Conservation (phyloP, 768 basidiomycete species). For the Phlebiopsis flavidoalba region DNA sequence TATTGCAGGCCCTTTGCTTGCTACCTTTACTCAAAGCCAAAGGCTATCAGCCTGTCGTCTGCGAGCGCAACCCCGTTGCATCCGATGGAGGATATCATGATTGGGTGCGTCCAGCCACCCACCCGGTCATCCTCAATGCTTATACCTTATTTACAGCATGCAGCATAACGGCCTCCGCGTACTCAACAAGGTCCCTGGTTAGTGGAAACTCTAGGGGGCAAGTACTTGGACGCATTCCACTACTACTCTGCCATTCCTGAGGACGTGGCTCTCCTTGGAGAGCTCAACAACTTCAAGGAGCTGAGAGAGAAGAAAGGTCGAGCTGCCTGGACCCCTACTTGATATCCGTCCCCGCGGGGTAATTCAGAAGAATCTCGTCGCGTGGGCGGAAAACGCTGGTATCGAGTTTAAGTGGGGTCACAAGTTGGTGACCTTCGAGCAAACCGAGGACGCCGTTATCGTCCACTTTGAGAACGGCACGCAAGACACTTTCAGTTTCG, state of each 20-base stretch:
- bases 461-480: constrained; percentile 33
- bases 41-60: constrained; percentile 6
- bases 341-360: constrained; percentile 23
- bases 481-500: constrained; percentile 31
- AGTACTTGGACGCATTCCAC: neutral
- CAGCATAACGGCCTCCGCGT: constrained; percentile 5
- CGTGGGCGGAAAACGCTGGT: constrained; percentile 26
- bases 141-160: neutral
- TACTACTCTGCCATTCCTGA: constrained; percentile 10
- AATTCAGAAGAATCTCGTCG: constrained; percentile 27
- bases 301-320: neutral
- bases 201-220: neutral
- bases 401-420: constrained; percentile 30
- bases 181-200: constrained; percentile 8
- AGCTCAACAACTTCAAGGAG: neutral
- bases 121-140: neutral
- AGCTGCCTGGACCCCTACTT: neutral
- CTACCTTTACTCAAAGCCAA: constrained; percentile 5
- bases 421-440: constrained; percentile 27
- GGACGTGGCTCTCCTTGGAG: constrained; percentile 6
- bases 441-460: constrained; percentile 24
- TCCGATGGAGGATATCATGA: constrained; percentile 26
- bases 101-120: constrained; percentile 20
- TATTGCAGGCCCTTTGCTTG: constrained; percentile 5
- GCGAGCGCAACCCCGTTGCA: constrained; percentile 6